Evolutionary conservation across 768 basidiomycete species (phyloP).

Genomic region (Leccinum truebloodii): DNA sequence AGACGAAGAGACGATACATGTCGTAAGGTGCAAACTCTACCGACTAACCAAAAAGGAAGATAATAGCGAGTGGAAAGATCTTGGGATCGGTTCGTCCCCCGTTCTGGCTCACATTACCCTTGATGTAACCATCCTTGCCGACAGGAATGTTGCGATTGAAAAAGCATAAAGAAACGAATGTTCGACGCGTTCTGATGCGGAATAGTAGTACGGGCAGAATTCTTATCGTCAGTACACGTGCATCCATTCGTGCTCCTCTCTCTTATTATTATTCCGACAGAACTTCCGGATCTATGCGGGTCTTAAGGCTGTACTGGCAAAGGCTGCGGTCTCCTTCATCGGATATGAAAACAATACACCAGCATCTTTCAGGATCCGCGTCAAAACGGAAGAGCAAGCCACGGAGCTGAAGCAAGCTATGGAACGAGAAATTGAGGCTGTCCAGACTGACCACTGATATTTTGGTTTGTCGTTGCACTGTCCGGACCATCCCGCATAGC

Average conservation of each 20-base stretch:
- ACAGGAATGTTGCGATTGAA: conserved; percentile 72
- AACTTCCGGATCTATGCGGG: conserved; percentile 71
- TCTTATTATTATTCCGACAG: conserved; percentile 39
- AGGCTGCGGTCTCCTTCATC: conserved; percentile 61
- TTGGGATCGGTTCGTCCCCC: conserved; percentile 62
- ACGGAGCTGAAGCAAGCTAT: conserved; percentile 56
- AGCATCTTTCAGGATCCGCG: conserved; percentile 61
- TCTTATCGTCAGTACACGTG: conserved; percentile 55
- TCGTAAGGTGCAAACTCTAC: conserved; percentile 61
- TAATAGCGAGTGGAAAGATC: conserved; percentile 56
- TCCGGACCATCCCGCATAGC: conserved; percentile 14
- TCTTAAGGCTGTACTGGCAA: conserved; percentile 52
- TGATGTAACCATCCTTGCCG: not conserved
- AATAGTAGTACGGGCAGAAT: conserved; percentile 78
- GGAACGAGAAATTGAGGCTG: conserved; percentile 60
- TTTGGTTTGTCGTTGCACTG: conserved; percentile 1
- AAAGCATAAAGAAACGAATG: conserved; percentile 62
- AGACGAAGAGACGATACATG: conserved; percentile 66
- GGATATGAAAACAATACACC: conserved; percentile 63
- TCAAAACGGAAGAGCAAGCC: conserved; percentile 61
- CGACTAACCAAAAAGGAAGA: conserved; percentile 54
- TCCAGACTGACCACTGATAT: conserved; percentile 28
- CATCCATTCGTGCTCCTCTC: not conserved
- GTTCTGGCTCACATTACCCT: not conserved
- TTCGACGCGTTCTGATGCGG: conserved; percentile 64